phyloP scores from a whole-genome alignment of 768 basidiomycete genomes.

The Rhodotorula babjevae region DNA sequence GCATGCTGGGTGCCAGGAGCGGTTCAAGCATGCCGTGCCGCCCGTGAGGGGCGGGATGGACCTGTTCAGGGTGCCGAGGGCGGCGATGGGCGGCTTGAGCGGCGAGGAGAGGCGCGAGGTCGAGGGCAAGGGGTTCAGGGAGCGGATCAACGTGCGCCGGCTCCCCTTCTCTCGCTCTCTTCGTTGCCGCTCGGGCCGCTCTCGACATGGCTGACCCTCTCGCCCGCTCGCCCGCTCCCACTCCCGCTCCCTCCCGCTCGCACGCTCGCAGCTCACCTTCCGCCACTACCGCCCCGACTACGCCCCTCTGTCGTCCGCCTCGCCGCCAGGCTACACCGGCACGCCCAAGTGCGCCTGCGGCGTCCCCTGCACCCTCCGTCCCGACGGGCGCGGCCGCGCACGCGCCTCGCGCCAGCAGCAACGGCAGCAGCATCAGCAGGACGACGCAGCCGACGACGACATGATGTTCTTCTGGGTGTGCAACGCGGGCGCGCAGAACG shows the following conservation, averaged over 20 bases:
- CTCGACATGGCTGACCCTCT: no score
- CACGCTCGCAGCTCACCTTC: slow-evolving; percentile 36
- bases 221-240: no score
- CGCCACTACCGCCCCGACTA: slow-evolving; percentile 43
- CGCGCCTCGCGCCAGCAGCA: not conserved
- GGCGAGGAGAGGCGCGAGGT: slow-evolving; percentile 15
- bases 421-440: not conserved
- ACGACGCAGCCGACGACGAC: not conserved
- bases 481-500: slow-evolving; percentile 36
- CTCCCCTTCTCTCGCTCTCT: not conserved
- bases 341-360: slow-evolving; percentile 42
- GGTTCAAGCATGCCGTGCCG: slow-evolving; percentile 41
- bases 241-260: no score
- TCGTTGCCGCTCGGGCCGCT: not conserved
- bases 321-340: slow-evolving; percentile 15
- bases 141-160: slow-evolving; percentile 40
- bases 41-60: slow-evolving; percentile 37
- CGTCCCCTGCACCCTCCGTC: slow-evolving; percentile 37
- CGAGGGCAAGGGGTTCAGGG: slow-evolving; percentile 14
- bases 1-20: slow-evolving; percentile 42
- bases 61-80: slow-evolving; percentile 30
- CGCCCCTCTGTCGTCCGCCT: slow-evolving; percentile 12
- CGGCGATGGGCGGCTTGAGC: not conserved
- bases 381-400: slow-evolving; percentile 32
- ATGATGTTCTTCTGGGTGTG: slow-evolving; percentile 42